Evolutionary conservation across 129 eudicot genomes (phyloP).

Genomic region (Chrysanthemum seticuspe): DNA sequence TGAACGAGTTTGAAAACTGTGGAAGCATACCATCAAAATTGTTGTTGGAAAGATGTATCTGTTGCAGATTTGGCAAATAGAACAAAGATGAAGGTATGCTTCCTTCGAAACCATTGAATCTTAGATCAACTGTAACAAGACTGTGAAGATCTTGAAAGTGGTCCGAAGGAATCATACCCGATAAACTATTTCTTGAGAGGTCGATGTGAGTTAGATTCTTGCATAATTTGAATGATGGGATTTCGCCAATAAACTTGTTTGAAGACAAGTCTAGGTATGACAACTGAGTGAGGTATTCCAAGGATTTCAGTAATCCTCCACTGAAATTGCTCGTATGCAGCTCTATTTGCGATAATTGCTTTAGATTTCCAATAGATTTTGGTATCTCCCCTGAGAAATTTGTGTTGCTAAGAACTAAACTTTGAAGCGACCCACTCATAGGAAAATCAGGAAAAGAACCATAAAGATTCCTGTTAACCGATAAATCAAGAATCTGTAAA

Average conservation of each 20-base stretch:
- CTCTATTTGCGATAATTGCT: slow-evolving; percentile 39
- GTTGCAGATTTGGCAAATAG: no score
- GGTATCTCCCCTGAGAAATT: slow-evolving; percentile 17
- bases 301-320: slow-evolving; percentile 43
- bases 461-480: slow-evolving; percentile 23
- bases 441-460: slow-evolving; percentile 45
- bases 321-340: slow-evolving; percentile 39
- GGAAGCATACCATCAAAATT: no score
- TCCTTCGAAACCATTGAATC: slow-evolving; percentile 42
- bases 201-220: slow-evolving; percentile 41
- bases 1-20: no score
- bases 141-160: slow-evolving; percentile 45
- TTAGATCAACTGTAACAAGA: slow-evolving; percentile 37
- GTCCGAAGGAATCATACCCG: slow-evolving; percentile 34
- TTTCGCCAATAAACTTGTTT: no score
- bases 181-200: slow-evolving; percentile 46
- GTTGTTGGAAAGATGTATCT: no score
- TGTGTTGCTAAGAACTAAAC: slow-evolving; percentile 41
- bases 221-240: no score
- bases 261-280: background rate
- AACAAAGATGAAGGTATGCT: slow-evolving; percentile 35
- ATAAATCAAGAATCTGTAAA: slow-evolving; percentile 43
- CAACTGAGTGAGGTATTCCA: slow-evolving; percentile 20
- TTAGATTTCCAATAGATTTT: slow-evolving; percentile 47
- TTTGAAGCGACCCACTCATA: slow-evolving; percentile 30